Conservation (phyloP, 257 asterid genomes). For the Sherardia arvensis region DNA sequence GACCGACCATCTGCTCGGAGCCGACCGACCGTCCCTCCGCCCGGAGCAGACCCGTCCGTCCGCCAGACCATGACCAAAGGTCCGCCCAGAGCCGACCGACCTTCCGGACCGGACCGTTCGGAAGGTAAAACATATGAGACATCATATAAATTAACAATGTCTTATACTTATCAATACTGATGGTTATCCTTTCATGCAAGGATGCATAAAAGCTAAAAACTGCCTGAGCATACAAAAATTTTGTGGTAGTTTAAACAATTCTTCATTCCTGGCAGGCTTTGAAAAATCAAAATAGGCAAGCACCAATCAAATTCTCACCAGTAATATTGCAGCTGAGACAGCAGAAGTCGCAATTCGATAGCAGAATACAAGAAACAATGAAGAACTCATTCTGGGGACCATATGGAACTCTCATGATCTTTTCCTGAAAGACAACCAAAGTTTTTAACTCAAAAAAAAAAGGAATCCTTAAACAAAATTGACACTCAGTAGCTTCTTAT, state of each 20-base stretch:
- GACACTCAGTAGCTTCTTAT: background rate
- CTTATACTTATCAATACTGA: background rate
- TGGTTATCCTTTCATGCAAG: background rate
- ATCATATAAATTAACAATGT: background rate
- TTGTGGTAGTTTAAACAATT: background rate
- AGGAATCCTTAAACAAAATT: constrained; percentile 5
- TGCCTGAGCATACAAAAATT: background rate
- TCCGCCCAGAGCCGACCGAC: too few species aligned
- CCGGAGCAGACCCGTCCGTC: too few species aligned
- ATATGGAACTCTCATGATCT: constrained; percentile 94
- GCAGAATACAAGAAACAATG: constrained; percentile 94
- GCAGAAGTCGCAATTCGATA: constrained; percentile 94
- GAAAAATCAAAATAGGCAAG: constrained; percentile 4
- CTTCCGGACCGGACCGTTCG: too few species aligned
- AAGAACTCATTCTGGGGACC: constrained; percentile 76
- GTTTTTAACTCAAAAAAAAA: constrained; percentile 10
- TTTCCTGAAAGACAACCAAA: constrained; percentile 59
- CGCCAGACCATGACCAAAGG: too few species aligned
- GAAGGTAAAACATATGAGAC: background rate
- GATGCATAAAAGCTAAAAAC: background rate
- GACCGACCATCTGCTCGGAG: too few species aligned
- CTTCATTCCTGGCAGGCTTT: background rate
- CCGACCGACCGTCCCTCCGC: too few species aligned
- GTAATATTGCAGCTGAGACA: constrained; percentile 68
- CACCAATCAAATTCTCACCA: constrained; percentile 43